Conservation (phyloP, 1,284 basidiomycete genomes). For the Schizophyllum amplum region DNA sequence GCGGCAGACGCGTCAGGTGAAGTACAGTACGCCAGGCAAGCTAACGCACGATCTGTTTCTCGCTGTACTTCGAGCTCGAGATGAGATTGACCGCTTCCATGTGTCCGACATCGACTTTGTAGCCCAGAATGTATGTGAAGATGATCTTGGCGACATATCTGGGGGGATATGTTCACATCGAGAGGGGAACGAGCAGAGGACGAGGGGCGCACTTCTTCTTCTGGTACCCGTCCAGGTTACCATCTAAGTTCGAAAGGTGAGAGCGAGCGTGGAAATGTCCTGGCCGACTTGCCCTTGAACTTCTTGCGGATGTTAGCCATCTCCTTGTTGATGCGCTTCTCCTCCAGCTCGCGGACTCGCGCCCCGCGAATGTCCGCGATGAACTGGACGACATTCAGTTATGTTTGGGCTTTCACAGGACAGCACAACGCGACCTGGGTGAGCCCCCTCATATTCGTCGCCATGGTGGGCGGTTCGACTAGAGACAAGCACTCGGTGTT, state of each 20-base stretch:
- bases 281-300: conserved; percentile 72
- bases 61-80: conserved; percentile 91
- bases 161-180: conserved; percentile 12
- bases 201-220: conserved; percentile 82
- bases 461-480: conserved; percentile 42
- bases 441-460: conserved; percentile 81
- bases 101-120: conserved; percentile 97
- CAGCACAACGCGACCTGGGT: conserved; percentile 60
- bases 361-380: conserved; percentile 97
- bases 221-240: conserved; percentile 95
- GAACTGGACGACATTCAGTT: conserved; percentile 50
- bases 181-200: background rate
- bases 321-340: conserved; percentile 98
- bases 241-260: conserved; percentile 49
- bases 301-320: conserved; percentile 99
- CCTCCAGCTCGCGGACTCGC: conserved; percentile 82
- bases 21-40: conserved; percentile 4
- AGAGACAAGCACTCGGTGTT: background rate
- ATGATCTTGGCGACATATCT: conserved; percentile 96
- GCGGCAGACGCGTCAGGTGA: conserved; percentile 4
- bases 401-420: conserved; percentile 4
- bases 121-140: conserved; percentile 98
- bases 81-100: conserved; percentile 99
- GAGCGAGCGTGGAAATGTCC: background rate
- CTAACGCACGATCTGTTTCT: conserved; percentile 92